These are phyloP conservation scores for Prototheca wickerhamii DNA, from an alignment of 163 green algal species.

Conservation along the genomic window DNA sequence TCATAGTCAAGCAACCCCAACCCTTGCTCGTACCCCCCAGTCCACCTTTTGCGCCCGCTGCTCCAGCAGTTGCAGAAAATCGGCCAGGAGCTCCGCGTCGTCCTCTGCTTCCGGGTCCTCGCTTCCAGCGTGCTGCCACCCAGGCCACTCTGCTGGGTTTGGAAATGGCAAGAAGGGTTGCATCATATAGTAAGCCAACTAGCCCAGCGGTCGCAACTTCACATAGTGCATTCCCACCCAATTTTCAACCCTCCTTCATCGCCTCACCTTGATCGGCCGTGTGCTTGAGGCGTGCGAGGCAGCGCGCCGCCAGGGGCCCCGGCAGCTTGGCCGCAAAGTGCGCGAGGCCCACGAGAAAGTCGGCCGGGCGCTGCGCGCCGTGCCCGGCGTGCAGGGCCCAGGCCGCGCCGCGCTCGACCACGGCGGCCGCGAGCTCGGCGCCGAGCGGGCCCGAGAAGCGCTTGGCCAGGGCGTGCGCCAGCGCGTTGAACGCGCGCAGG, in stretches of 20 bases:
- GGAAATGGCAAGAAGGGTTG: no score
- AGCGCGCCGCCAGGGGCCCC: background rate
- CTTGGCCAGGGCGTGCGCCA: background rate
- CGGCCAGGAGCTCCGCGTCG: background rate
- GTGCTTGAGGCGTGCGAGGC: background rate
- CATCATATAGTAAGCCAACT: no score
- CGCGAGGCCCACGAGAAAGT: conserved; percentile 1
- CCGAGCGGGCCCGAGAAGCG: background rate
- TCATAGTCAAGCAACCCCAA: background rate
- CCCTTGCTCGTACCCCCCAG: background rate
- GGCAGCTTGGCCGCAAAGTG: conserved; percentile 4
- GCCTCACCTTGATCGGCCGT: background rate
- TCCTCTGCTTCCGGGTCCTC: no score
- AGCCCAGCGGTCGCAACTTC: no score
- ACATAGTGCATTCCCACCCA: no score
- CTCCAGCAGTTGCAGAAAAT: background rate
- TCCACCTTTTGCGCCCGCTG: background rate
- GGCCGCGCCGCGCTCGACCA: background rate
- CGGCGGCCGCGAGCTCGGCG: background rate
- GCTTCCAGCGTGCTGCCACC: background rate
- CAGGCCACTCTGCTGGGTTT: background rate
- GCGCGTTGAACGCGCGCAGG: background rate
- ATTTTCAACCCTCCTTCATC: background rate
- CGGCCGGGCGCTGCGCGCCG: background rate
- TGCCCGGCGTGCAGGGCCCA: background rate